A percentile compares a stretch with the other conserved stretches of the same genome.
Conservation (phyloP, 495 filamentous ascomycete species). For the Melanomma pulvis-pyrius region DNA sequence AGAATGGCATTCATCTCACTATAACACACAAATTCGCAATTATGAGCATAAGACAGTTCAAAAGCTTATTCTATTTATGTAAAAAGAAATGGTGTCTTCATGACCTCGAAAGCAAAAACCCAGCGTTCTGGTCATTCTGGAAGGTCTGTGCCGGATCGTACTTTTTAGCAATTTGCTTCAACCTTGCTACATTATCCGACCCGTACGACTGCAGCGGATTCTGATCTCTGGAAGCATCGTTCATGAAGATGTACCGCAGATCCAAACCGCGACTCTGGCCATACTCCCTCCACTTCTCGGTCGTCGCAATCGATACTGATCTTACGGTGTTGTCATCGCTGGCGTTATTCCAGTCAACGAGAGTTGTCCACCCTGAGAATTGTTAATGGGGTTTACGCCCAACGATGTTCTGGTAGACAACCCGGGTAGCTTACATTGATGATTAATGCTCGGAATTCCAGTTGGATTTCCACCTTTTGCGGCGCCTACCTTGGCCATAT, state of each 20-base stretch:
- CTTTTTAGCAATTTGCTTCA: slow-evolving; percentile 16
- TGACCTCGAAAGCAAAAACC: slow-evolving; percentile 27
- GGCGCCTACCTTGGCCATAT: slow-evolving; percentile 3
- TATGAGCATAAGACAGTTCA: no score
- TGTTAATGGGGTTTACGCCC: not conserved
- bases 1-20: no score
- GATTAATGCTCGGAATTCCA: slow-evolving; percentile 4
- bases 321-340: slow-evolving; percentile 12
- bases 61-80: no score
- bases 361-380: slow-evolving; percentile 32
- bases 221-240: slow-evolving; percentile 33
- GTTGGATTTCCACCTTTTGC: slow-evolving; percentile 35
- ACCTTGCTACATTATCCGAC: not conserved
- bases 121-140: slow-evolving; percentile 22
- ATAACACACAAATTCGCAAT: no score
- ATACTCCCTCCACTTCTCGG: slow-evolving; percentile 23
- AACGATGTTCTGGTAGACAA: no score
- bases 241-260: slow-evolving; percentile 31
- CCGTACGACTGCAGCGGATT: slow-evolving; percentile 15
- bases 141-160: slow-evolving; percentile 19
- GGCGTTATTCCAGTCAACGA: slow-evolving; percentile 31
- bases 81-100: no score
- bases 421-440: slow-evolving; percentile 26
- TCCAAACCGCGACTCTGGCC: slow-evolving; percentile 11
- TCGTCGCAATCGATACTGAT: slow-evolving; percentile 2